Conservation (phyloP, 306 rosid genomes). For the peach (Prunus persica) region DNA sequence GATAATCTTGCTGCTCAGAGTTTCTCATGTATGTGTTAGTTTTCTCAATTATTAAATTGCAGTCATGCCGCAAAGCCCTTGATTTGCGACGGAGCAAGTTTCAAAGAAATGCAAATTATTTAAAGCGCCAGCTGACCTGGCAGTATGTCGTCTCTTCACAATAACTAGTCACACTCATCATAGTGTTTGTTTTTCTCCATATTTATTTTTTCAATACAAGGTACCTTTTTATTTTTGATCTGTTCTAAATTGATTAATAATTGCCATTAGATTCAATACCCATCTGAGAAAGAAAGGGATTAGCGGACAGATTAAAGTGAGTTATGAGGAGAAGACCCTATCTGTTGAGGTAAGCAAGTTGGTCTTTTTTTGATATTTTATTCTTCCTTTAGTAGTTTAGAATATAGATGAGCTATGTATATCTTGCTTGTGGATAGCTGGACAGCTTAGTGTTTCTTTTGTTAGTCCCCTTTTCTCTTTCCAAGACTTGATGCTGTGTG, state of each 20-base stretch:
- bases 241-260: conserved; percentile 10
- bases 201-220: not conserved
- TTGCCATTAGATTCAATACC: conserved; percentile 58
- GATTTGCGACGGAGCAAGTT: conserved; percentile 51
- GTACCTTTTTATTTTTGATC: conserved; percentile 1
- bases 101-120: conserved; percentile 49
- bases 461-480: not conserved
- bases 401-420: not conserved
- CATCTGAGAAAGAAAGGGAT: conserved; percentile 86
- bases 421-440: not conserved
- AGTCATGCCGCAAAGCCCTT: conserved; percentile 76
- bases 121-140: conserved; percentile 80
- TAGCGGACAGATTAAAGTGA: conserved; percentile 67
- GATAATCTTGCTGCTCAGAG: not conserved
- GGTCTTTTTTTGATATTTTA: not conserved
- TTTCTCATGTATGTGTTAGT: not conserved
- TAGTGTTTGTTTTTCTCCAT: not conserved
- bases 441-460: not conserved
- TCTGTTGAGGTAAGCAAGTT: conserved; percentile 64
- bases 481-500: conserved; percentile 2
- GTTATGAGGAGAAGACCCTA: conserved; percentile 69
- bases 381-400: not conserved
- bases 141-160: conserved; percentile 46
- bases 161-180: not conserved
- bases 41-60: not conserved